Evolutionary conservation across 2,329 filamentous ascomycete species (phyloP).

Genomic region (Geosmithia morbida): DNA sequence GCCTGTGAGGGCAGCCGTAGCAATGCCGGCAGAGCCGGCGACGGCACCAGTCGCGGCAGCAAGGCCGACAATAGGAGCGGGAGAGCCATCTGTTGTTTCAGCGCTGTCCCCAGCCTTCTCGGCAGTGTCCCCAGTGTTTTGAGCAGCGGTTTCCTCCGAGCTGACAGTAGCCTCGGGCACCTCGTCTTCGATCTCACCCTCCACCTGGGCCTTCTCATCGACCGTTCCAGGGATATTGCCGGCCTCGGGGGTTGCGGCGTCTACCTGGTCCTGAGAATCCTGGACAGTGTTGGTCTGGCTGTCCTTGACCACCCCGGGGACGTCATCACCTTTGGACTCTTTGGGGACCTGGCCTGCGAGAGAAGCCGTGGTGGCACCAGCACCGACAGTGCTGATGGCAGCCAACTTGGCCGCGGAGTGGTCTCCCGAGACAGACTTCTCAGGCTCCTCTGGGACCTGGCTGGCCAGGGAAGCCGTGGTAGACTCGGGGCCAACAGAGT

Average conservation of each 20-base stretch:
- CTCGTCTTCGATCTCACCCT: slow-evolving; percentile 55
- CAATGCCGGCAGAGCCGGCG: background rate
- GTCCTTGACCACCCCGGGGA: slow-evolving; percentile 47
- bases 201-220: slow-evolving; percentile 54
- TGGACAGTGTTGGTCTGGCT: slow-evolving; percentile 42
- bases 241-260: slow-evolving; percentile 50
- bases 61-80: background rate
- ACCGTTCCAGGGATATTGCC: slow-evolving; percentile 51
- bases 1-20: background rate
- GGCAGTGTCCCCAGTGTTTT: too few relatives aligned
- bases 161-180: slow-evolving; percentile 45
- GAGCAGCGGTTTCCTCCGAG: slow-evolving; percentile 36
- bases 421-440: background rate
- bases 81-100: background rate
- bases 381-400: slow-evolving; percentile 7
- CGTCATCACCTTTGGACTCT: slow-evolving; percentile 41
- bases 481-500: slow-evolving; percentile 35
- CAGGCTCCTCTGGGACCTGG: slow-evolving; percentile 46
- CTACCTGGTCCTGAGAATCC: slow-evolving; percentile 10
- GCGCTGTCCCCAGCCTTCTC: too few relatives aligned
- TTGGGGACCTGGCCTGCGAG: slow-evolving; percentile 16
- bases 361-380: slow-evolving; percentile 6
- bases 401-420: slow-evolving; percentile 3
- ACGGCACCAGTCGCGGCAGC: background rate
- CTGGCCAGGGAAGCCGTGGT: slow-evolving; percentile 59